Conservation (phyloP, 2,329 filamentous ascomycete species). For the Diaporthe citri region DNA sequence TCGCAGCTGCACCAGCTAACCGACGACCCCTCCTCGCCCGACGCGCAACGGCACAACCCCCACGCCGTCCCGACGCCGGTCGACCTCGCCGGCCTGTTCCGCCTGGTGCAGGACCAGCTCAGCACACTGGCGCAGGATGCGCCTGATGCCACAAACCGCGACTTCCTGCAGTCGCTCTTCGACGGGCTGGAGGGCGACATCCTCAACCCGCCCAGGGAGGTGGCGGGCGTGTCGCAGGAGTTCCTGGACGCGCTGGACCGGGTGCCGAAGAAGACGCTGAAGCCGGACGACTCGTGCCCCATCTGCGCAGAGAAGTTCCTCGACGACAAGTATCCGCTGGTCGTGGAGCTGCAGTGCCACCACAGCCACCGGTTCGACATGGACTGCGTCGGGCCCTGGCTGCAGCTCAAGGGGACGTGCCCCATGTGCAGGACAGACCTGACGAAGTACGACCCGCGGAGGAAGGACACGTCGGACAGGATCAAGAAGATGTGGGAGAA, state of each 20-base stretch:
- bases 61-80: conserved; percentile 71
- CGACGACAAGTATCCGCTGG: conserved; percentile 72
- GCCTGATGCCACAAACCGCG: conserved; percentile 61
- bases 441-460: conserved; percentile 53
- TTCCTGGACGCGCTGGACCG: conserved; percentile 72
- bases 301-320: conserved; percentile 74
- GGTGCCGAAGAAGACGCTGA: conserved; percentile 64
- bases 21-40: conserved; percentile 47
- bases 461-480: conserved; percentile 31
- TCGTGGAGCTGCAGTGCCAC: conserved; percentile 74
- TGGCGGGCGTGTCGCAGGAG: conserved; percentile 69
- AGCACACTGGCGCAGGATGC: conserved; percentile 62
- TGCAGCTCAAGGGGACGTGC: conserved; percentile 73
- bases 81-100: conserved; percentile 69
- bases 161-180: conserved; percentile 65
- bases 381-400: conserved; percentile 77
- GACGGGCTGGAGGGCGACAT: conserved; percentile 63
- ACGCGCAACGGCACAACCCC: conserved; percentile 61
- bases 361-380: conserved; percentile 71
- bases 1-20: conserved; percentile 67
- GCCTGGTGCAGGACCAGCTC: conserved; percentile 71
- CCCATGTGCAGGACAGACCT: conserved; percentile 73
- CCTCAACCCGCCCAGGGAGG: conserved; percentile 62
- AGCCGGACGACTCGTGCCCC: conserved; percentile 66
- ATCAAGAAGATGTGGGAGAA: conserved; percentile 54